Percentiles rank a stretch among this genome's conserved stretches.
These are phyloP conservation scores for Coemansia sp. DNA, from an alignment of 192 early-diverging fungal genomes.

Conservation along the genomic window DNA sequence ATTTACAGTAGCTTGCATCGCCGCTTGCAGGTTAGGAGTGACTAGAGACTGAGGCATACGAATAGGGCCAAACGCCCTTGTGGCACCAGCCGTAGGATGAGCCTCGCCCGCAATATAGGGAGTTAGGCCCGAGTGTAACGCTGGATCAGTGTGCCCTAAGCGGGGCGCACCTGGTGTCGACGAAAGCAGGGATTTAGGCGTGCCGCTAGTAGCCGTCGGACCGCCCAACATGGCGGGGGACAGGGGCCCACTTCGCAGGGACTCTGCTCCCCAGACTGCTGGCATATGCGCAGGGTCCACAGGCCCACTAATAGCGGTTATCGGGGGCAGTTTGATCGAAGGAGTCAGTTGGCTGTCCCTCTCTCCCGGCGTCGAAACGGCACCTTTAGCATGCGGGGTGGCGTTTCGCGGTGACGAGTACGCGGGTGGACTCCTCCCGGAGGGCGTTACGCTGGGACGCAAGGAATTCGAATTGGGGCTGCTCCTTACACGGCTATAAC, in stretches of 20 bases:
- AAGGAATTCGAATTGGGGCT: neutral
- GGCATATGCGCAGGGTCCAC: slow-evolving; percentile 41
- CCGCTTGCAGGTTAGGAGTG: slow-evolving; percentile 31
- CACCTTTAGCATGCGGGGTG: neutral
- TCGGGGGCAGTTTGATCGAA: slow-evolving; percentile 66
- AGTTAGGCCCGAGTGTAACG: slow-evolving; percentile 45
- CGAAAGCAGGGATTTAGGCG: neutral
- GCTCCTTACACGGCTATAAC: neutral
- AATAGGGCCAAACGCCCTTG: slow-evolving; percentile 3
- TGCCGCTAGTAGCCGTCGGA: slow-evolving; percentile 42
- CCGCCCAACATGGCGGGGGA: slow-evolving; percentile 78
- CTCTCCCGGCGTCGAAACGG: neutral
- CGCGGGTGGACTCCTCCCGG: neutral
- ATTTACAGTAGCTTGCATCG: slow-evolving; percentile 29
- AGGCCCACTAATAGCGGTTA: slow-evolving; percentile 62
- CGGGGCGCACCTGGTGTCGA: neutral
- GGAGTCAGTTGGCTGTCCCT: neutral
- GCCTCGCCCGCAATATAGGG: slow-evolving; percentile 35
- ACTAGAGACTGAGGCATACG: slow-evolving; percentile 16
- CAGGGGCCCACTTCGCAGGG: slow-evolving; percentile 69
- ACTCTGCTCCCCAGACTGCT: slow-evolving; percentile 57
- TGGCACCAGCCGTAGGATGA: slow-evolving; percentile 12
- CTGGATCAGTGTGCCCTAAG: slow-evolving; percentile 29
- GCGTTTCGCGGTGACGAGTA: neutral
- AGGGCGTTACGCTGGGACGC: neutral